These are phyloP conservation scores for Achaetomiella virescens DNA, from an alignment of 495 filamentous ascomycete genomes.

Conservation along the genomic window DNA sequence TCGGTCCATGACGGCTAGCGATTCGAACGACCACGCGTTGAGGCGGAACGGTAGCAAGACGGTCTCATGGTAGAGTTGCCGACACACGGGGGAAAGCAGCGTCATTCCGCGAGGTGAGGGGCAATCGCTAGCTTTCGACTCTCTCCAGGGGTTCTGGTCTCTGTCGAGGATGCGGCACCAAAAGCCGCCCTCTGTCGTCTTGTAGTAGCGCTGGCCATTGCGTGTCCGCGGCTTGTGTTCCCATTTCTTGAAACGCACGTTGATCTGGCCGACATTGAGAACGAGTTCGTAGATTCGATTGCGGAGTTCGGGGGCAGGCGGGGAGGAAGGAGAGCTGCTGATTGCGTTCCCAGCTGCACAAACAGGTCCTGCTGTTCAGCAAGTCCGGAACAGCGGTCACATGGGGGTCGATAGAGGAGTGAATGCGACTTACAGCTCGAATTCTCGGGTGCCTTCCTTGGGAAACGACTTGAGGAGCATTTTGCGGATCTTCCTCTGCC, in stretches of 20 bases:
- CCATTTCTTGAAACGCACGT: constrained; percentile 23
- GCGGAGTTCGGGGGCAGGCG: constrained; percentile 35
- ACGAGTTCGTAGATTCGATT: constrained; percentile 35
- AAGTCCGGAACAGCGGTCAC: no score
- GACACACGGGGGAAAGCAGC: constrained; percentile 26
- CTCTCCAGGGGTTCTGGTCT: constrained; percentile 21
- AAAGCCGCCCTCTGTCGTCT: constrained; percentile 21
- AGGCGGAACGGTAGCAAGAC: constrained; percentile 24
- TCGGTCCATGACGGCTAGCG: constrained; percentile 22
- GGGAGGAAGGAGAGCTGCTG: constrained; percentile 29
- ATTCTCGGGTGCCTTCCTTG: constrained; percentile 11
- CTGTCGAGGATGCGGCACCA: constrained; percentile 14
- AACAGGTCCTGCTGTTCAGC: no score
- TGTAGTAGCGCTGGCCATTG: constrained; percentile 8
- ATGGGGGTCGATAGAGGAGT: no score
- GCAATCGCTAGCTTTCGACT: background rate
- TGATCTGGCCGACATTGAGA: constrained; percentile 29
- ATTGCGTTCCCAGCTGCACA: constrained; percentile 18
- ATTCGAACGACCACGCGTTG: constrained; percentile 30
- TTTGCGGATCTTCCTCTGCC: constrained; percentile 22
- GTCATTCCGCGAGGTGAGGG: constrained; percentile 18
- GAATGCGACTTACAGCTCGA: constrained; percentile 19
- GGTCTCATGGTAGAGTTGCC: constrained; percentile 31
- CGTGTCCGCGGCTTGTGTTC: constrained; percentile 7
- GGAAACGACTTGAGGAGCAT: constrained; percentile 14